A percentile compares a stretch with the other conserved stretches of the same genome.
Evolutionary conservation across 176 grass and related monocot species (phyloP).

Genomic region (Cocos nucifera): DNA sequence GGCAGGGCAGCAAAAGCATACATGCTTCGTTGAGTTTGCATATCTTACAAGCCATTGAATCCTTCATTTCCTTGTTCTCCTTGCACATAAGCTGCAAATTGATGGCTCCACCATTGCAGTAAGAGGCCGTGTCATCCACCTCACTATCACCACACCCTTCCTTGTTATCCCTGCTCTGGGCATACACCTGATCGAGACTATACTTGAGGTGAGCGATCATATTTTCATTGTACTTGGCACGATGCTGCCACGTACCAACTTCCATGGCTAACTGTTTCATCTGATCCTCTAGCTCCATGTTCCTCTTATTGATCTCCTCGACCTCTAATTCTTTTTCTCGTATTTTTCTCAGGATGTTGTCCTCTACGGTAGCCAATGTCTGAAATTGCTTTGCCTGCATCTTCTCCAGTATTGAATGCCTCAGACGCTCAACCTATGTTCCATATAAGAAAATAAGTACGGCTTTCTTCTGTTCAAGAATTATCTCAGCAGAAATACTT

Average conservation of each 20-base stretch:
- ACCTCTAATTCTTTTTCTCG: conserved; percentile 80
- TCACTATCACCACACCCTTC: conserved; percentile 98
- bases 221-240: conserved; percentile 97
- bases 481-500: no score
- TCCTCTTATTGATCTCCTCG: conserved; percentile 77
- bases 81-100: conserved; percentile 55
- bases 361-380: conserved; percentile 75
- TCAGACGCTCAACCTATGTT: conserved; percentile 68
- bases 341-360: conserved; percentile 81
- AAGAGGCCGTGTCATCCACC: conserved; percentile 91
- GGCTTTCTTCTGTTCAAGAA: no score
- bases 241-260: conserved; percentile 83
- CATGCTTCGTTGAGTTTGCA: conserved; percentile 77
- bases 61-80: conserved; percentile 47
- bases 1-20: conserved; percentile 92
- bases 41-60: conserved; percentile 55
- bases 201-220: conserved; percentile 94
- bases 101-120: conserved; percentile 54
- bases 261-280: conserved; percentile 77
- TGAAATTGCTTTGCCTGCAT: conserved; percentile 89
- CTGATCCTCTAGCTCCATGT: conserved; percentile 84
- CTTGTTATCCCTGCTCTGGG: conserved; percentile 79
- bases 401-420: conserved; percentile 91
- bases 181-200: conserved; percentile 84
- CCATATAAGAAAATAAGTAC: no score